Evolutionary conservation across 2,329 filamentous ascomycete species (phyloP), one percentile per base, ranked within the genome.

Genomic region (Fusarium verrucosum): DNA sequence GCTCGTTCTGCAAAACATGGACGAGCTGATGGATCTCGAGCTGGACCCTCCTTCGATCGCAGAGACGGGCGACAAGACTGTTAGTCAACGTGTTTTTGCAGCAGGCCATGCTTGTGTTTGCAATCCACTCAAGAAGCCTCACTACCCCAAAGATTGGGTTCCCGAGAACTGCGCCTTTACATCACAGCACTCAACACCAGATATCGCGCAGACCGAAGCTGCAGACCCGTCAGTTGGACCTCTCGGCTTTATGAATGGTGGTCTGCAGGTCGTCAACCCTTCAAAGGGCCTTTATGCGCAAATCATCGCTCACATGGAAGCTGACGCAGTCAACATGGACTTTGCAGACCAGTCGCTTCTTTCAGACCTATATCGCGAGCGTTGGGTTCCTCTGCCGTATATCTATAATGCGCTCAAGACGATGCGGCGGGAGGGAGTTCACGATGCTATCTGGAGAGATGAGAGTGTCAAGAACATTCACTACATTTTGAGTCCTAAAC

Each of bases 41-140:
- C 85, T 96, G 41, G 91, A 94, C 76, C 73, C 79, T 28, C 70
- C 69, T 1, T 33, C 58, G 10, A 43, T 77, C 38, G 65, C 64
- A 37, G 70, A 63, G 26, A 56, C 57, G 5, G 65, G 63, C 22
- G 46, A 67, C n/a, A 43, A 53, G 32, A 35, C 45, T 4, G 52
- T 55, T 2, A 70, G 89, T 20, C 74, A 82, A 40, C 83, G 85
- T 40, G 90, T 96, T 30, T 94, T 96, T 76, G 92, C 92, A 2
- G 92, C 92, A 6, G 87, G 88, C 64, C 92, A 94, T 77, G 92
- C 92, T 7, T 96, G 92, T 77, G 88, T 92, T 17, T 96, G 92
- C 80, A 96, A 96, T 78, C 92, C 92, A 20, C 79, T 93, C 66
- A 84, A 86, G 69, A 92, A 92, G 76, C 73, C 85, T 26, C 91